phyloP scores from a whole-genome alignment of 768 basidiomycete species.

The Xerocomellus chrysenteron region DNA sequence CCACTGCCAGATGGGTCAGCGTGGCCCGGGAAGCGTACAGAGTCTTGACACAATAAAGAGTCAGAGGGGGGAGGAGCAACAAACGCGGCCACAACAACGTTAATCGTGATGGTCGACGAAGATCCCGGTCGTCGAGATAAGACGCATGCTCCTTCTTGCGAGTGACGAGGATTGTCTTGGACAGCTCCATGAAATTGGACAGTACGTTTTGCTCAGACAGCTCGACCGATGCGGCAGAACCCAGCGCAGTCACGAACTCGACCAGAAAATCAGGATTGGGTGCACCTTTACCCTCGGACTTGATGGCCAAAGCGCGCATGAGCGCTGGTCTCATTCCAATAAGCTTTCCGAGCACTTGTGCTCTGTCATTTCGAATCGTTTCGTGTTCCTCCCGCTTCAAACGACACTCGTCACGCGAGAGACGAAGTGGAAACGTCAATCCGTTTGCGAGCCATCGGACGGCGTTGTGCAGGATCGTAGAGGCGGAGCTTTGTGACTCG shows the following conservation, averaged over 20 bases:
- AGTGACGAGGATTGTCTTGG: conserved; percentile 21
- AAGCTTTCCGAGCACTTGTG: conserved; percentile 64
- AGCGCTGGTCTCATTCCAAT: conserved; percentile 51
- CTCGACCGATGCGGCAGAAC: conserved; percentile 16
- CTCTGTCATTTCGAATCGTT: conserved; percentile 63
- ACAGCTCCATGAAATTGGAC: conserved; percentile 17
- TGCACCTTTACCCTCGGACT: not conserved
- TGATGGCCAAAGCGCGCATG: conserved; percentile 30
- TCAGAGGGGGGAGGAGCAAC: conserved; percentile 70
- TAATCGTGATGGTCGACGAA: conserved; percentile 67
- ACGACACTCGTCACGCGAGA: conserved; percentile 66
- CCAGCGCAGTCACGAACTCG: conserved; percentile 23
- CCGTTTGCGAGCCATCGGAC: conserved; percentile 14
- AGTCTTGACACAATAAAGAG: conserved; percentile 48
- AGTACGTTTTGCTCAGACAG: conserved; percentile 9
- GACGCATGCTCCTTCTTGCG: conserved; percentile 30
- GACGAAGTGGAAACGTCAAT: conserved; percentile 48
- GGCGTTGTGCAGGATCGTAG: conserved; percentile 7
- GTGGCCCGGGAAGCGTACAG: conserved; percentile 61
- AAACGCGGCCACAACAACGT: conserved; percentile 81
- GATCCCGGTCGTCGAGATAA: conserved; percentile 35
- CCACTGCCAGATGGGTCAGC: conserved; percentile 53
- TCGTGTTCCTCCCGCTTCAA: conserved; percentile 60
- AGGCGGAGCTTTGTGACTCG: conserved; percentile 3
- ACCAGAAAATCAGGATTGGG: conserved; percentile 15